These are phyloP conservation scores for Solidago caesia DNA, from an alignment of 129 eudicot species.

Conservation along the genomic window DNA sequence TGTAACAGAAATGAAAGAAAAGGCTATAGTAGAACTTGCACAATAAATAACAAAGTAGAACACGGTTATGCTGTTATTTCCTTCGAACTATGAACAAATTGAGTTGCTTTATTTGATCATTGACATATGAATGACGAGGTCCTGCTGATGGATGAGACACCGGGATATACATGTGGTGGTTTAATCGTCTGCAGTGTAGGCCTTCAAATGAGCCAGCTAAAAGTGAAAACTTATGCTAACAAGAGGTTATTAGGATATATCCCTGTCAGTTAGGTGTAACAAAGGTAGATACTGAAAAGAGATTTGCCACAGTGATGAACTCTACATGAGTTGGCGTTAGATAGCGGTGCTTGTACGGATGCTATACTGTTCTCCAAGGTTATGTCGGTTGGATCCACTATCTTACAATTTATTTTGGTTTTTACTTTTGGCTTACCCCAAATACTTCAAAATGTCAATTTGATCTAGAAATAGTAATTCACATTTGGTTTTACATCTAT, in stretches of 20 bases:
- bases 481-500: no score
- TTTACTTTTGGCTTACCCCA: not conserved
- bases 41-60: not conserved
- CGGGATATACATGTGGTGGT: not conserved
- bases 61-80: not conserved
- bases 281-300: not conserved
- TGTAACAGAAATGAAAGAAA: conserved; percentile 8
- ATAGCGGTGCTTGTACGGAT: not conserved
- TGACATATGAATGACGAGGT: not conserved
- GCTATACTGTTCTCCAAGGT: not conserved
- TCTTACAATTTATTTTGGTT: not conserved
- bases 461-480: no score
- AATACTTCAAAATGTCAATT: no score
- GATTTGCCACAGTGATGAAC: not conserved
- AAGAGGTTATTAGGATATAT: not conserved
- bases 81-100: not conserved
- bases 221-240: not conserved
- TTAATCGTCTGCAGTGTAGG: not conserved
- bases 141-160: conserved; percentile 13
- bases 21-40: conserved; percentile 22
- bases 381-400: not conserved
- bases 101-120: not conserved
- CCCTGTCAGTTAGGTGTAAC: not conserved
- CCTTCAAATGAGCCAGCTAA: conserved; percentile 12
- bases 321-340: not conserved